Evolutionary conservation across 768 basidiomycete genomes (phyloP).

Genomic region (Amanita exitialis): DNA sequence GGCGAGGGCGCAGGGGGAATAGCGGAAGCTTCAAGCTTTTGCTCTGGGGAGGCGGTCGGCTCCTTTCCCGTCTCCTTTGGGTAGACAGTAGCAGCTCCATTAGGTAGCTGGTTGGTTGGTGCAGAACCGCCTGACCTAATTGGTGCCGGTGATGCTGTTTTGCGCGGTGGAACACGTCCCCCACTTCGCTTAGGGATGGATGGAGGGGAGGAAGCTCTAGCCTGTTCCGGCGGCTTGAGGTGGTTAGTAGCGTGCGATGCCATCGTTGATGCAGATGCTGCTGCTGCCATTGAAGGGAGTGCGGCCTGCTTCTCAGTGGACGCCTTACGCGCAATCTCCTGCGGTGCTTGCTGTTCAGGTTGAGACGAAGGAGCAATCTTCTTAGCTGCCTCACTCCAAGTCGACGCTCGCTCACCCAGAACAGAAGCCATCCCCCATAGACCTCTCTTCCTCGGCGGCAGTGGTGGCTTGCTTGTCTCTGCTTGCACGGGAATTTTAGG

Average conservation of each 20-base stretch:
- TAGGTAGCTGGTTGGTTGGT: not conserved
- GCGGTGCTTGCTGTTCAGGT: constrained; percentile 9
- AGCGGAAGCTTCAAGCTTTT: not conserved
- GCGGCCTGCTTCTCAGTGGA: constrained; percentile 8
- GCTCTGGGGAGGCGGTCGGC: not conserved
- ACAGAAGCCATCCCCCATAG: constrained; percentile 64
- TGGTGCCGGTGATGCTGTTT: constrained; percentile 5
- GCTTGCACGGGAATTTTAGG: constrained; percentile 13
- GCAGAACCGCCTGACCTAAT: not conserved
- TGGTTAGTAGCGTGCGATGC: not conserved
- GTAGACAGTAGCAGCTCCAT: not conserved
- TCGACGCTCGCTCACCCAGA: constrained; percentile 45
- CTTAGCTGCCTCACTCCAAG: constrained; percentile 33
- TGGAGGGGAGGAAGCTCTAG: constrained; percentile 22
- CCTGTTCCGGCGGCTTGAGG: not conserved
- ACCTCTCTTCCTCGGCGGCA: constrained; percentile 45
- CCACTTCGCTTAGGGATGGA: constrained; percentile 42
- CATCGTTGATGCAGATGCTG: constrained; percentile 13
- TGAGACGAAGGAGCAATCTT: constrained; percentile 8
- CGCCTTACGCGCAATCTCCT: constrained; percentile 1
- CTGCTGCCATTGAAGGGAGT: constrained; percentile 14
- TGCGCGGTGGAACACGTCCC: constrained; percentile 18
- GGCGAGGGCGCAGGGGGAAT: not conserved
- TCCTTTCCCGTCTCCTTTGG: not conserved
- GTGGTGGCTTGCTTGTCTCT: constrained; percentile 38